Evolutionary conservation across 164 flowering plant genomes (phyloP), one percentile per base, ranked within the genome.

Genomic region (Amborella trichopoda): DNA sequence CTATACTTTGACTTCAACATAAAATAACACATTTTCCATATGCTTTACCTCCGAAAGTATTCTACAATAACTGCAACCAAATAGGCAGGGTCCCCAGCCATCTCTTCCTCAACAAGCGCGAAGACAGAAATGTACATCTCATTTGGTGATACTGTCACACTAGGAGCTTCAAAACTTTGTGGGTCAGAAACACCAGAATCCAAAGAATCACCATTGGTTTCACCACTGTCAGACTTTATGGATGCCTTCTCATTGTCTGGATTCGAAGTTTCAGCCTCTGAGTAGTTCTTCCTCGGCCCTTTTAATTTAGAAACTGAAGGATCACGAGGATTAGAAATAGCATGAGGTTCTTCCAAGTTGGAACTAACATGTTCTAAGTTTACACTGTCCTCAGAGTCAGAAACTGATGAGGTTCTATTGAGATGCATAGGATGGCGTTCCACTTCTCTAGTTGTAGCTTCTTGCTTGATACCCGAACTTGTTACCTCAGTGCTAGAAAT

Each of bases 101-200:
- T 76, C 74, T 82, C 91, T 61, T 84, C 99, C 68, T 93, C 94
- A 26, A 77, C 76, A 30, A 74, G 70, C 67, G 88, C 59, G 66
- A 93, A 85, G 32, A 93, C 84, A 63, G 52, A 76, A 59, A 51
- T 67, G 66, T 78, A 84, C 71, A 93, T 67, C 63, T 93, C 99
- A 61, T 77, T 83, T 32, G 96, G 87, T 51, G 99, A 84, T 63
- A 83, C 71, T 50, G 86, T 83, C 23, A 80, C 68, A 4, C 87
- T 71, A 51, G 64, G 55, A 55, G 75, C 63, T 56, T 69, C 76
- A 50, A 74, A 59, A 26, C 71, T 79, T 26, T 52, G 72, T 42
- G 45, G 68, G 43, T 60, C 80, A 42, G 74, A 56, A 56, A 56
- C 56, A 67, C 56, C 60, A 49, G 65, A 59, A 61, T 66, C 71